phyloP scores from a whole-genome alignment of 2,329 filamentous ascomycete species.

The Pseudopyrenochaeta lycopersici region DNA sequence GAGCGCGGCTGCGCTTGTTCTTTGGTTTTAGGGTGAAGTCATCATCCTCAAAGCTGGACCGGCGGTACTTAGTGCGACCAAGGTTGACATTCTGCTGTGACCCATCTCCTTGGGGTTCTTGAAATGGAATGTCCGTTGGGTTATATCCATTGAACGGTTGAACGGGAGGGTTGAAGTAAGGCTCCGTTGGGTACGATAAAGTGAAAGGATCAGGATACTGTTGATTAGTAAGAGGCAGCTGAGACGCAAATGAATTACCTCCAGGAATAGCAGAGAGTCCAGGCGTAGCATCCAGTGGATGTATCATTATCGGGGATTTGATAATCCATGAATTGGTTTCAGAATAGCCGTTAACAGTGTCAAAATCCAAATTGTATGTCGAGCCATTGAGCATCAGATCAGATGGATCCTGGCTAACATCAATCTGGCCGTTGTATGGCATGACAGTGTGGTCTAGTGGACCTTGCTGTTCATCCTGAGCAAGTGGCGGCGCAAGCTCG shows the following conservation, averaged over 20 bases:
- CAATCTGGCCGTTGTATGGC: not conserved
- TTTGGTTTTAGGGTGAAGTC: not conserved
- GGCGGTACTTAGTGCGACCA: not conserved
- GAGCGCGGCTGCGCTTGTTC: slow-evolving; percentile 5
- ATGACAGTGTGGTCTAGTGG: not conserved
- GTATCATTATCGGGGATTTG: not conserved
- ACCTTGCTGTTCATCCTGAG: not conserved
- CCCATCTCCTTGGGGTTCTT: not conserved
- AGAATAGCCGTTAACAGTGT: not conserved
- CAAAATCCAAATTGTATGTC: not conserved
- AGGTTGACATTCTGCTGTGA: not conserved
- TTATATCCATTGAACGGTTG: slow-evolving; percentile 3
- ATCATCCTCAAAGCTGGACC: not conserved
- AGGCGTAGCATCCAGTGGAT: slow-evolving; percentile 2
- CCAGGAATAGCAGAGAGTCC: slow-evolving; percentile 13
- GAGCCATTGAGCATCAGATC: not conserved
- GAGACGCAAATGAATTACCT: slow-evolving; percentile 1
- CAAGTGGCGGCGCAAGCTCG: not conserved
- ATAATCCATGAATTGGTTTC: not conserved
- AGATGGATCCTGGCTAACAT: not conserved
- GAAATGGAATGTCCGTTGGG: not conserved
- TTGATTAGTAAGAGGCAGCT: not conserved
- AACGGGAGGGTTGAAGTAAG: slow-evolving; percentile 6
- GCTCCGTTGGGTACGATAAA: not conserved
- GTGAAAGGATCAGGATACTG: slow-evolving; percentile 10